phyloP scores from a whole-genome alignment of 2,329 filamentous ascomycete species.

The Penicillium sp. region DNA sequence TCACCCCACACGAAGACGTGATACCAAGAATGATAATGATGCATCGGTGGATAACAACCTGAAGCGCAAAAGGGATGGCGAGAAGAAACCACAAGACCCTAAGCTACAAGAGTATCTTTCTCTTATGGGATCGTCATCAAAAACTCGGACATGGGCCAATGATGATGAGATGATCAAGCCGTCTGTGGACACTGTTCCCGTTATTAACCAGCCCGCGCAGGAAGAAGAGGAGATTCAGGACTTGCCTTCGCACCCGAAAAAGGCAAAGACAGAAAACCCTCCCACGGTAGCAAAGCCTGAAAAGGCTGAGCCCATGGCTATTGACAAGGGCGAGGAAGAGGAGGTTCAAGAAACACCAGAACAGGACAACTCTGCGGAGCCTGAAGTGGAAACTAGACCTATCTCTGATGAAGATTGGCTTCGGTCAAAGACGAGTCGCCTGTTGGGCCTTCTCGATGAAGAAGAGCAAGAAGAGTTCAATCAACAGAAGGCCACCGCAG shows the following conservation, averaged over 20 bases:
- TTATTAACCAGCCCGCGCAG: constrained; percentile 23
- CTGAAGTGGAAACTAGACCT: constrained; percentile 32
- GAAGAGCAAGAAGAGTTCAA: constrained; percentile 47
- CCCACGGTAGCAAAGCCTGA: background rate
- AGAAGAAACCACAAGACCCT: constrained; percentile 67
- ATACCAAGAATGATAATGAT: constrained; percentile 18
- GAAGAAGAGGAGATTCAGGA: constrained; percentile 24
- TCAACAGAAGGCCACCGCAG: constrained; percentile 15
- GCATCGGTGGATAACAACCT: constrained; percentile 28
- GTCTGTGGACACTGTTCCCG: constrained; percentile 16
- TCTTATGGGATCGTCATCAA: constrained; percentile 69
- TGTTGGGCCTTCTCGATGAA: constrained; percentile 79
- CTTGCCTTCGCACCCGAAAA: constrained; percentile 44
- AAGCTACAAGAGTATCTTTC: constrained; percentile 84
- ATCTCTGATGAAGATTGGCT: constrained; percentile 85
- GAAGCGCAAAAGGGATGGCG: constrained; percentile 43
- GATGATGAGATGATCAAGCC: constrained; percentile 44
- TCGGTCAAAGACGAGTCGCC: constrained; percentile 78
- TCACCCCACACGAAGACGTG: constrained; percentile 24
- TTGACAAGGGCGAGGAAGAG: constrained; percentile 22
- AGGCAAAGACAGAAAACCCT: constrained; percentile 55
- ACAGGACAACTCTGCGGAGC: constrained; percentile 19
- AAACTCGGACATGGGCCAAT: constrained; percentile 62
- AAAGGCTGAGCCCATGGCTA: constrained; percentile 24
- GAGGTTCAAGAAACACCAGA: constrained; percentile 17